These are phyloP conservation scores for Sporothrix curviconia DNA, from an alignment of 2,329 filamentous ascomycete species.

Conservation along the genomic window DNA sequence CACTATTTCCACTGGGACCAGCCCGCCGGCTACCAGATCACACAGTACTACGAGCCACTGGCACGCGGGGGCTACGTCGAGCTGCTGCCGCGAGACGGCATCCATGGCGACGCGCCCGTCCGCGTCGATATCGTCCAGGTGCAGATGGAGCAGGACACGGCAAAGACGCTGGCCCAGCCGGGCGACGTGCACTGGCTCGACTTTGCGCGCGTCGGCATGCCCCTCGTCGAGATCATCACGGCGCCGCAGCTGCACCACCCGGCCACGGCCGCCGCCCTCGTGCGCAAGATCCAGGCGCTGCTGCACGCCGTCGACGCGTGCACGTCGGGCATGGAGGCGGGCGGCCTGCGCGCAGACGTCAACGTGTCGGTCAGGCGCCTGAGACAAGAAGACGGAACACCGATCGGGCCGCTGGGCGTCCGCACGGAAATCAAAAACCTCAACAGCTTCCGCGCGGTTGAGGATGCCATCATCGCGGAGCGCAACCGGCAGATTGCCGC, in stretches of 20 bases:
- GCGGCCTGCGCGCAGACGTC: conserved; percentile 85
- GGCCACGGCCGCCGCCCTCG: conserved; percentile 77
- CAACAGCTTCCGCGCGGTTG: conserved; percentile 88
- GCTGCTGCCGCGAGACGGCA: conserved; percentile 69
- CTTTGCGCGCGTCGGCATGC: conserved; percentile 86
- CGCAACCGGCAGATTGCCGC: conserved; percentile 79
- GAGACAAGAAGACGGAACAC: conserved; percentile 28
- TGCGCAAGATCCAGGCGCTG: conserved; percentile 79
- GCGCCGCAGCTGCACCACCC: conserved; percentile 82
- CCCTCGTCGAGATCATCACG: conserved; percentile 92
- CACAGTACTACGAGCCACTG: conserved; percentile 79
- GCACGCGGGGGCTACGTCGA: conserved; percentile 65
- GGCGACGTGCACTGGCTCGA: conserved; percentile 73
- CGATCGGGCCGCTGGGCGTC: conserved; percentile 56
- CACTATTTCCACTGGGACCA: conserved; percentile 99
- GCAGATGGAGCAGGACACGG: conserved; percentile 96
- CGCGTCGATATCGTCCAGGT: conserved; percentile 83
- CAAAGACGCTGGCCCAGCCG: conserved; percentile 79
- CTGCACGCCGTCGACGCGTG: conserved; percentile 77
- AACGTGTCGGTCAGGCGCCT: conserved; percentile 78
- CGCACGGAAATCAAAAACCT: conserved; percentile 97
- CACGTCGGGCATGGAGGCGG: conserved; percentile 86
- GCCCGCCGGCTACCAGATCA: conserved; percentile 93
- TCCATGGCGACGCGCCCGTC: conserved; percentile 66
- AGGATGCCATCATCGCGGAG: conserved; percentile 90